phyloP scores from a whole-genome alignment of 768 basidiomycete species.

The Mycena haematopus region DNA sequence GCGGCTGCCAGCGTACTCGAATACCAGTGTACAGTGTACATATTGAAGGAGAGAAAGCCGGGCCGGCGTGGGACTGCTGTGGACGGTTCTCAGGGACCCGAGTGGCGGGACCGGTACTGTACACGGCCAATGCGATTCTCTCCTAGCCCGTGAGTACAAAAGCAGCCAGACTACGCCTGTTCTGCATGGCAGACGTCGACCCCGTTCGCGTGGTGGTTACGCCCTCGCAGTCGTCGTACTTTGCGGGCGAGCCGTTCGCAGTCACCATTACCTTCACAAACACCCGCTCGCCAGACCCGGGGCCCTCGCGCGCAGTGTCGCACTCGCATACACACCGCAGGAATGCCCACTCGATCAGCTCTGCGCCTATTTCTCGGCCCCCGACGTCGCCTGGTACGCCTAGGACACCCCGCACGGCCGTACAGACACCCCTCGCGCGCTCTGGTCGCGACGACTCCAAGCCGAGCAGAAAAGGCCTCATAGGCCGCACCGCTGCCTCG shows the following conservation, averaged over 20 bases:
- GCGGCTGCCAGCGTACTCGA: too few relatives aligned
- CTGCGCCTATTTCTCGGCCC: conserved; percentile 79
- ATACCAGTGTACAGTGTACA: too few relatives aligned
- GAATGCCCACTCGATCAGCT: conserved; percentile 81
- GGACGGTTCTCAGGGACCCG: too few relatives aligned
- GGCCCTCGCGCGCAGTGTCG: conserved; percentile 39
- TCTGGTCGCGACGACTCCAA: conserved; percentile 32
- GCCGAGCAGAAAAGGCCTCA: conserved; percentile 56
- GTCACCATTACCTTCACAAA: conserved; percentile 91
- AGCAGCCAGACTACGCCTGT: too few relatives aligned
- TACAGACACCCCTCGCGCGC: conserved; percentile 33
- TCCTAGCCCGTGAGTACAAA: too few relatives aligned
- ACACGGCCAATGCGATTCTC: too few relatives aligned
- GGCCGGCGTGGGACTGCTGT: too few relatives aligned
- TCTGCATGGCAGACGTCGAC: conserved; percentile 30
- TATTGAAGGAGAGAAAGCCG: too few relatives aligned
- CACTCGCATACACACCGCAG: conserved; percentile 60
- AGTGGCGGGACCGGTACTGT: too few relatives aligned
- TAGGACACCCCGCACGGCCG: conserved; percentile 46
- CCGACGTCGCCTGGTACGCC: conserved; percentile 81
- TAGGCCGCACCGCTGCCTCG: conserved; percentile 50
- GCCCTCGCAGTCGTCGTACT: conserved; percentile 88
- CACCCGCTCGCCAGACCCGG: conserved; percentile 60
- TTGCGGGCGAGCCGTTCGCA: conserved; percentile 88
- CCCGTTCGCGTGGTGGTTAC: conserved; percentile 73